Base-by-base conservation (phyloP, 192 early-diverging fungal genomes). In the Pilobolus umbonatus region DNA sequence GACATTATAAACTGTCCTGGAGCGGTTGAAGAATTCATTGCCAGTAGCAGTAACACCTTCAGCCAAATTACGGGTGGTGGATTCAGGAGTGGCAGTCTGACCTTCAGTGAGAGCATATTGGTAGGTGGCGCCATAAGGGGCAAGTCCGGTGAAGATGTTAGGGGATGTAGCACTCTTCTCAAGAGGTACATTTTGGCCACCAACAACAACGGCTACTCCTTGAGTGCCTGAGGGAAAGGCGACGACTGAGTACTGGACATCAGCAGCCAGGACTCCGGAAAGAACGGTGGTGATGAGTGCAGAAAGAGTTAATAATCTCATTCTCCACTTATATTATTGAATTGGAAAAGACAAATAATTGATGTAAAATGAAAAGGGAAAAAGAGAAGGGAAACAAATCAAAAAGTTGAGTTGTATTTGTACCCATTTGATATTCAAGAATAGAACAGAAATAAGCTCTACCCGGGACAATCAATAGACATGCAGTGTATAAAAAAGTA, bases 11-110 rank as follows among this genome's bases (percentile, higher is more conserved):
- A 67, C 30, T 24, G 77, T 79, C 28, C 64, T 46, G 14, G 73
- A 68, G 12, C 77, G 70, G 14, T 73, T 66, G 61, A 75, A 79
- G 57, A 79, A 79, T 43, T 79, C 77, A 43, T 79, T 75, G 14
- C 62, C 61, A 15, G 73, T 79, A 12, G 55, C 46, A 3, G 61
- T 54, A 21, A 40, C 51, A 32, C 61, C 67, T 15, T 62, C 31
- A 38, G 61, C 61, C 1, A 69, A 36, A 11, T 49, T 53, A 42
- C 67, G 61, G 3, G 55, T 58, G 21, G 61, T 42, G 8, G 57
- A 22, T 57, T 69, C 67, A 40, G 67, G 31, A 15, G 35, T 35
- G 25, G 43, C 53, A n/a, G 49, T 29, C 4, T 44, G 28, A 42
- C 65, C 65, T 0, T 40, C 19, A 1, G 53, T 60, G 10, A 64